Evolutionary conservation across 2,329 filamentous ascomycete species (phyloP).

Genomic region (Sporothrix euskadiensis): DNA sequence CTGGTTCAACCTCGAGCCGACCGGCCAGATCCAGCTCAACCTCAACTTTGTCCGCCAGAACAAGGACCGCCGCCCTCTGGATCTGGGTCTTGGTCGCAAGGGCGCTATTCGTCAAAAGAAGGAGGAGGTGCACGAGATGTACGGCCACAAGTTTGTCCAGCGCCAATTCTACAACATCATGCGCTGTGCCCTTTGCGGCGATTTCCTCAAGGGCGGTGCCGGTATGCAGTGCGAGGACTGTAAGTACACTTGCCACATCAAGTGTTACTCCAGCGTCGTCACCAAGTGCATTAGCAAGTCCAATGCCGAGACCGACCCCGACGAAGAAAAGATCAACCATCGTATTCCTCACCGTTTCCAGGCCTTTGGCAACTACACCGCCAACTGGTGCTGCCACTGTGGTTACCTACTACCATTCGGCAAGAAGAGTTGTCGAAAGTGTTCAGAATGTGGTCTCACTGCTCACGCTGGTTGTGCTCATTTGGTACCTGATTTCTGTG

Average conservation of each 20-base stretch:
- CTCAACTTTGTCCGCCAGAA: conserved; percentile 91
- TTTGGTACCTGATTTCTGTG: conserved; percentile 96
- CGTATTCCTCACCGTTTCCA: conserved; percentile 97
- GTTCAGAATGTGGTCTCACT: conserved; percentile 89
- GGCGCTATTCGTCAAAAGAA: conserved; percentile 96
- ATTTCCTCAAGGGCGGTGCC: conserved; percentile 97
- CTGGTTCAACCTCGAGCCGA: conserved; percentile 96
- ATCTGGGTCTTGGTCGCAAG: conserved; percentile 89
- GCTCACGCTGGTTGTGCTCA: conserved; percentile 91
- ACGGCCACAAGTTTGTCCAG: conserved; percentile 97
- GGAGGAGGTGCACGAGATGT: conserved; percentile 97
- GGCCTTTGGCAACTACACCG: conserved; percentile 94
- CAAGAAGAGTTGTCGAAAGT: conserved; percentile 92
- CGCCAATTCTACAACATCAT: conserved; percentile 99
- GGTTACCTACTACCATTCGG: conserved; percentile 94
- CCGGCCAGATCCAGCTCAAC: conserved; percentile 86
- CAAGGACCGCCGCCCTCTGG: conserved; percentile 77
- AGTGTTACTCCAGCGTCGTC: conserved; percentile 94
- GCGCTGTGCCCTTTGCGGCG: conserved; percentile 95
- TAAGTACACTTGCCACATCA: conserved; percentile 98
- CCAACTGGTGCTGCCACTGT: conserved; percentile 99
- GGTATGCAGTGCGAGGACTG: conserved; percentile 99
- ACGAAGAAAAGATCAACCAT: conserved; percentile 99
- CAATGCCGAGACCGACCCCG: conserved; percentile 95
- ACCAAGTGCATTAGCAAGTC: conserved; percentile 99